Conservation (phyloP, 331 rosid species). For the Pyrus hybrid region DNA sequence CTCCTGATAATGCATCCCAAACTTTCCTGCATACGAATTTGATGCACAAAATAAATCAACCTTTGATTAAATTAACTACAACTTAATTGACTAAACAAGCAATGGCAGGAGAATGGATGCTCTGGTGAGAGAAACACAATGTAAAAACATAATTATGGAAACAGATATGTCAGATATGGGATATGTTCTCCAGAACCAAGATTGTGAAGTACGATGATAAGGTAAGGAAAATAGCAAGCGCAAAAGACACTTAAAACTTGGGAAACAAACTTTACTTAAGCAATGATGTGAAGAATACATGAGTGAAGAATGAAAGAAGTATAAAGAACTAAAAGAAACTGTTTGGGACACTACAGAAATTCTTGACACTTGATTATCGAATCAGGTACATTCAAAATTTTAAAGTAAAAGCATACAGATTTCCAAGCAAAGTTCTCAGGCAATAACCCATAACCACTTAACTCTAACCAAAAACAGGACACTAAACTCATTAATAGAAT, state of each 20-base stretch:
- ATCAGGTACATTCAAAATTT: too few species aligned
- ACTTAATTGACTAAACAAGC: background rate
- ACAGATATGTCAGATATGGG: too few species aligned
- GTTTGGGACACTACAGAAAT: background rate
- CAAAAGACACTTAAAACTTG: background rate
- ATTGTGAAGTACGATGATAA: too few species aligned
- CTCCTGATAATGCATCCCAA: slow-evolving; percentile 97
- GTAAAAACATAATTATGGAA: background rate
- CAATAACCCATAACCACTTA: too few species aligned
- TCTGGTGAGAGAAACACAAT: background rate
- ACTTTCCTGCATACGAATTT: slow-evolving; percentile 62
- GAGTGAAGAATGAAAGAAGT: background rate
- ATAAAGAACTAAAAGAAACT: background rate
- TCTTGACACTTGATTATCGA: too few species aligned
- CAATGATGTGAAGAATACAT: background rate
- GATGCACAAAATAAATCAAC: slow-evolving; percentile 6
- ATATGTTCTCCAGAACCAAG: too few species aligned
- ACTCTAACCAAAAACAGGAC: background rate
- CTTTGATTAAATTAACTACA: background rate
- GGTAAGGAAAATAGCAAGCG: background rate
- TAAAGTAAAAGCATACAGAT: too few species aligned
- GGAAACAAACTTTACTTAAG: background rate
- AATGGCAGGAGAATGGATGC: background rate
- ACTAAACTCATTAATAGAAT: background rate
- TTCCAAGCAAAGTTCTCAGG: too few species aligned